Base-by-base conservation (phyloP, 495 filamentous ascomycete genomes). In the Bacidia rubella region DNA sequence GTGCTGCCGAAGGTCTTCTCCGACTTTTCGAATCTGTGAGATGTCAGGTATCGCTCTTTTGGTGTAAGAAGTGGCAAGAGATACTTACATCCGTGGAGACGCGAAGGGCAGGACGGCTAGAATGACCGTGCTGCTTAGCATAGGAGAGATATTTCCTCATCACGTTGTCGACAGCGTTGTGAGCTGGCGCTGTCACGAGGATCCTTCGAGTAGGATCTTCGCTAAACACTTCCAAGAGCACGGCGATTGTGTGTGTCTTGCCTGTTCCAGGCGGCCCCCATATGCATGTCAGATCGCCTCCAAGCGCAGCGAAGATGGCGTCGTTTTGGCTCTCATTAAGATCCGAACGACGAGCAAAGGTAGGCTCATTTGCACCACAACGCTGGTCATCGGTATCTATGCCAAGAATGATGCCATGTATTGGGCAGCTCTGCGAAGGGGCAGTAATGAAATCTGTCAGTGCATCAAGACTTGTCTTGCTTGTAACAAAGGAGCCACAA, bases 221-320 rank as follows among this genome's bases (percentile, higher is more conserved):
- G 12, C 68, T 62, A 22, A 76, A 60, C 17, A 65, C 59, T 23
- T 63, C 47, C 32, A 77, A 59, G 23, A 76, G 70, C 9, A 60
- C 62, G 4, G 74, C 71, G 21, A 75, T 67, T 11, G 74, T 76
- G 43, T 71, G 61, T 1, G 74, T 76, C 56, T 77, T 77, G 5
- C 74, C 74, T 1, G 74, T 76, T 3, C 74, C 74, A 0, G 74
- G 74, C 1, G 74, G 74, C 0, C 74, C 74, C 74, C 74, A 76
- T 0, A 75, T 57, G 39, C 68, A 73, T 11, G 65, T 68, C 38
- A 77, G 50, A 2, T 65, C 61, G 22, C 57, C 53, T 2, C 23
- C 58, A 25, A 74, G 50, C 2, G 69, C 57, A 24, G 69, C 62
- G 23, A 61, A 43, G 11, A 76, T 58, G 11, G 74, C 74, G 3